A percentile compares a stretch with the other conserved stretches of the same genome.
Evolutionary conservation across 2,329 filamentous ascomycete genomes (phyloP).

Genomic region (Neofusicoccum ribis): DNA sequence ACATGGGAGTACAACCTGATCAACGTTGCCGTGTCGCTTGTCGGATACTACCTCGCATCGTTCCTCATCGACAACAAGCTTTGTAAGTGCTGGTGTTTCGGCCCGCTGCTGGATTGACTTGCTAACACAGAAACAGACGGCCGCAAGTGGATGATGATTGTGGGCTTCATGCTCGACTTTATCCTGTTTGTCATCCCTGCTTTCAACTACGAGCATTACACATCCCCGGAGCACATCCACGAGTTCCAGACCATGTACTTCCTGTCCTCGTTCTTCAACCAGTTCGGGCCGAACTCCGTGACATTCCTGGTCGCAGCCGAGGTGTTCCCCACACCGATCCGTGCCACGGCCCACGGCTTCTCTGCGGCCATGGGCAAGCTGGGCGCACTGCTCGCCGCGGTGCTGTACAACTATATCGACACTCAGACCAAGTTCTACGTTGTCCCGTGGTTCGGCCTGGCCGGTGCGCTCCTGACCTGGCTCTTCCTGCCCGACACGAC

Average conservation of each 20-base stretch:
- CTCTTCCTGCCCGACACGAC: conserved; percentile 96
- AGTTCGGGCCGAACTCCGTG: conserved; percentile 94
- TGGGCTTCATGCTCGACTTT: conserved; percentile 92
- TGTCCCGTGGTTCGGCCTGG: conserved; percentile 92
- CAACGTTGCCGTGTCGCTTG: conserved; percentile 83
- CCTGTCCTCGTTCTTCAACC: conserved; percentile 97
- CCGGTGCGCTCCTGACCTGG: conserved; percentile 77
- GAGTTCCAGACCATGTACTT: conserved; percentile 99
- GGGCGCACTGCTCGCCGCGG: conserved; percentile 80
- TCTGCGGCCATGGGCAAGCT: conserved; percentile 89
- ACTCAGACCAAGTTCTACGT: conserved; percentile 84
- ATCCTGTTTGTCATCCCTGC: conserved; percentile 89
- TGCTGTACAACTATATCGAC: conserved; percentile 94
- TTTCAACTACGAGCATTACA: conserved; percentile 87
- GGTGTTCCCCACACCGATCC: conserved; percentile 92
- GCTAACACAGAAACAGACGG: conserved; percentile 53
- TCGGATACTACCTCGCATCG: conserved; percentile 86
- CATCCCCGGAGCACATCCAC: conserved; percentile 67
- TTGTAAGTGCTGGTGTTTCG: conserved; percentile 40
- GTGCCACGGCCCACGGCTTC: conserved; percentile 91
- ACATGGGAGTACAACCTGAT: conserved; percentile 90
- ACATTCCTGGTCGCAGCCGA: conserved; percentile 96
- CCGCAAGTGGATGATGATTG: conserved; percentile 92
- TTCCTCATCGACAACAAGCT: conserved; percentile 94
- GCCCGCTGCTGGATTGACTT: not conserved